Percentiles rank a stretch among this genome's conserved stretches.
Evolutionary conservation across 306 rosid genomes (phyloP).

Genomic region (Ochetophila trinervis): DNA sequence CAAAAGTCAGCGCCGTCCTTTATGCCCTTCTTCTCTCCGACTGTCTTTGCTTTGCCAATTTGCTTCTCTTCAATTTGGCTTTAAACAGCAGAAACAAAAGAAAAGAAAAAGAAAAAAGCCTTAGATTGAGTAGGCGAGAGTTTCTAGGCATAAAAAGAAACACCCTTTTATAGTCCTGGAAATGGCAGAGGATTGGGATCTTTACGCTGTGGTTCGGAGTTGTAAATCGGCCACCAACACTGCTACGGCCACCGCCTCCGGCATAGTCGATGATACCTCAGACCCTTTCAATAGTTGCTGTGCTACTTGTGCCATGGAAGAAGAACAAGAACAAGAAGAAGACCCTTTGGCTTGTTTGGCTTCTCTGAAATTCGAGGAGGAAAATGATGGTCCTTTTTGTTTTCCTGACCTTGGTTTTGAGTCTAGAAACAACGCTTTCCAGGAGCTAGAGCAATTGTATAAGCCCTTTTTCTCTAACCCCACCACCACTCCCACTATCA

Average conservation of each 20-base stretch:
- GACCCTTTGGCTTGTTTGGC: constrained; percentile 33
- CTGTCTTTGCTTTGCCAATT: constrained; percentile 13
- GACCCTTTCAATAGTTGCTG: constrained; percentile 3
- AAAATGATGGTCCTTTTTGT: constrained; percentile 29
- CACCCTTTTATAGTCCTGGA: not conserved
- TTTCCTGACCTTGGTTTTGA: constrained; percentile 44
- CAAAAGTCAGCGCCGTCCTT: constrained; percentile 66
- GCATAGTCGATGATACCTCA: not conserved
- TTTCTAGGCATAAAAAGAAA: not conserved
- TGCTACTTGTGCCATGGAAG: not conserved
- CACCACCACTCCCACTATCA: constrained; percentile 11
- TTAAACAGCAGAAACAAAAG: constrained; percentile 3
- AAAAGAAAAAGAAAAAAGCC: not conserved
- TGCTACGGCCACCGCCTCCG: not conserved
- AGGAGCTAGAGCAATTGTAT: constrained; percentile 45
- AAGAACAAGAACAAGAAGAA: not conserved
- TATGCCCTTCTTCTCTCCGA: constrained; percentile 17
- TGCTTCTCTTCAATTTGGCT: not conserved
- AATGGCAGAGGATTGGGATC: constrained; percentile 77
- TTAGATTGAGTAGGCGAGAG: constrained; percentile 1
- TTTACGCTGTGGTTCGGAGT: constrained; percentile 64
- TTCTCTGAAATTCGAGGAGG: constrained; percentile 24
- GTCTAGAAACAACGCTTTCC: constrained; percentile 36
- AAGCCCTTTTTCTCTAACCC: constrained; percentile 35
- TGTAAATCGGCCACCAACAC: constrained; percentile 33